Evolutionary conservation across 805 yeast species (phyloP), one percentile per base, ranked within the genome.

Genomic region (Hanseniaspora meyeri): DNA sequence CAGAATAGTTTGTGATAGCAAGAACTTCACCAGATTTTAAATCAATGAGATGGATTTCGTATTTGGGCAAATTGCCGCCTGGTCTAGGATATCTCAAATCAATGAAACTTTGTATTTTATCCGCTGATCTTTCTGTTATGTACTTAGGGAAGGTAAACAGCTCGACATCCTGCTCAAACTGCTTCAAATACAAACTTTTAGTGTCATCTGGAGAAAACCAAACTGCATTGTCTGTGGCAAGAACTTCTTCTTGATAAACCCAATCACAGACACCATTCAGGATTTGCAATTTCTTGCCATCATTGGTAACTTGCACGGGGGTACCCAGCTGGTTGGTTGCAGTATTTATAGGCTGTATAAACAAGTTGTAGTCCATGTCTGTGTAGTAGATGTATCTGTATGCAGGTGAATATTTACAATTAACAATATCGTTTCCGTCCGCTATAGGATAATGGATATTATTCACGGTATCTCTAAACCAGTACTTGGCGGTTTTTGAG

Each of bases 211-310:
- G 82, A 16, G 82, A 71, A 89, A 91, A 85, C 85, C 88, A 85
- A 12, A 85, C 69, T 0, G 85, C 80, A 38, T 66, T 68, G 59
- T 83, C 90, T 16, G 70, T 62, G 0, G 75, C 75, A 12, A 81
- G 68, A 0, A 86, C 86, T 63, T 86, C 95, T 64, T 86, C 95
- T 65, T 86, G 95, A 66, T 85, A 85, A 1, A 85, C 82, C 93
- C 95, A 86, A 63, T 85, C 93, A 0, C 90, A 81, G 60, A 75
- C 82, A 6, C 87, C 95, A 61, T 85, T 82, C 59, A 76, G 74
- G 4, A 84, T 70, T 17, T n/a, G 19, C 9, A 50, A 36, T 10
- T 38, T 17, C 20, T 32, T 10, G 10, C 58, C 58, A 56, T 56
- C 58, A 4, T 38, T 19, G 19, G 58, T 50, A 1, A 56, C 48